These are phyloP conservation scores for Coemansia sp. DNA, from an alignment of 192 early-diverging fungal genomes.

Conservation along the genomic window DNA sequence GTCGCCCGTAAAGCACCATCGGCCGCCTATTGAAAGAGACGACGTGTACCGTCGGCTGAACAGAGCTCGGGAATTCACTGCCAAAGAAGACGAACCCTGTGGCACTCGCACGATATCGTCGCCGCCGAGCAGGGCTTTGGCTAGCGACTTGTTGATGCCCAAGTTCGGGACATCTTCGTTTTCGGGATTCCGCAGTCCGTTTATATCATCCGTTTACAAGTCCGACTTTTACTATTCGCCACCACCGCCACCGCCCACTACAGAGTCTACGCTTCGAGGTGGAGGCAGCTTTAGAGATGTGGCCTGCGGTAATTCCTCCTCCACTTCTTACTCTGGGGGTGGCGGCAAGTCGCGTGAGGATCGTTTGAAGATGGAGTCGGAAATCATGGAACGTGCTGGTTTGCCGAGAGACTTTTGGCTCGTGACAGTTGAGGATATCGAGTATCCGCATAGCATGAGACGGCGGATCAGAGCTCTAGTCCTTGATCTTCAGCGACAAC, in stretches of 20 bases:
- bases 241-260: not conserved
- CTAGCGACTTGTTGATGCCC: slow-evolving; percentile 52
- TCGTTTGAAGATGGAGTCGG: slow-evolving; percentile 26
- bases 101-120: not conserved
- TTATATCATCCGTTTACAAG: not conserved
- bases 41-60: slow-evolving; percentile 15
- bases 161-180: slow-evolving; percentile 27
- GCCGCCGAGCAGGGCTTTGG: slow-evolving; percentile 28
- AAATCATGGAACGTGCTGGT: slow-evolving; percentile 49
- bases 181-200: slow-evolving; percentile 34
- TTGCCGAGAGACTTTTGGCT: slow-evolving; percentile 54
- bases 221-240: not conserved
- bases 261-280: slow-evolving; percentile 3
- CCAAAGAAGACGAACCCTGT: no score
- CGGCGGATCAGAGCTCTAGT: slow-evolving; percentile 44
- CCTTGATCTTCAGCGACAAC: slow-evolving; percentile 36
- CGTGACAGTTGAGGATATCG: slow-evolving; percentile 56
- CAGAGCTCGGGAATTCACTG: slow-evolving; percentile 18
- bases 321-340: no score
- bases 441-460: slow-evolving; percentile 55
- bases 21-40: not conserved
- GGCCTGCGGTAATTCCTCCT: not conserved
- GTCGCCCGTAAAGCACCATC: not conserved
- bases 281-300: not conserved
- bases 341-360: slow-evolving; percentile 32